A percentile compares a stretch with the other conserved stretches of the same genome.
Conservation (phyloP, 257 asterid species). For the Haberlea rhodopensis region DNA sequence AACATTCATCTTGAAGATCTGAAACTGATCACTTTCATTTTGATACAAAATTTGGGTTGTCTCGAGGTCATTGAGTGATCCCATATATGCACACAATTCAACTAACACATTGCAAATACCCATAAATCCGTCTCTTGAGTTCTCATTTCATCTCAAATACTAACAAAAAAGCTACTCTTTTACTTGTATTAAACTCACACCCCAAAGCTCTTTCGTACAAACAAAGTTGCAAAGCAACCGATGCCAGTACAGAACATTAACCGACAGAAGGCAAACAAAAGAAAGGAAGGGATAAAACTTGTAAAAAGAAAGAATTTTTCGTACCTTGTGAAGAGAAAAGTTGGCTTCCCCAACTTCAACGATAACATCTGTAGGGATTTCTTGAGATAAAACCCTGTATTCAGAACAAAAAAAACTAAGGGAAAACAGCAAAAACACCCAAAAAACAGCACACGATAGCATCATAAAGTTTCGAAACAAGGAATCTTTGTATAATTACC, state of each 20-base stretch:
- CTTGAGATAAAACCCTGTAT: slow-evolving; percentile 89
- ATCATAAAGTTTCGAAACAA: neutral
- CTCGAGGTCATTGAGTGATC: neutral
- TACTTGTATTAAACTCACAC: neutral
- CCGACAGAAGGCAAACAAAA: neutral
- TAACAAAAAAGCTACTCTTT: no score
- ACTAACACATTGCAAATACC: neutral
- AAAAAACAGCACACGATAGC: neutral
- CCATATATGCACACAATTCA: neutral
- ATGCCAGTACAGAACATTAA: neutral
- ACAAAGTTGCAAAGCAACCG: neutral
- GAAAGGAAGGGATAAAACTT: no score
- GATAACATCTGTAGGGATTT: slow-evolving; percentile 77
- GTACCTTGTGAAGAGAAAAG: slow-evolving; percentile 90
- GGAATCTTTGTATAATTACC: neutral
- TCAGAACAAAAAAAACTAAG: slow-evolving; percentile 8
- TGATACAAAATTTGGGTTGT: neutral
- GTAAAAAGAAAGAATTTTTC: neutral
- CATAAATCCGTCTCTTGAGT: neutral
- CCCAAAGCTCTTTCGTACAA: neutral
- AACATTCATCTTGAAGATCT: no score
- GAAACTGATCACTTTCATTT: neutral
- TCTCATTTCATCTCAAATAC: no score
- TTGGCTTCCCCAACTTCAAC: slow-evolving; percentile 77
- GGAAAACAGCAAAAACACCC: no score